phyloP scores from a whole-genome alignment of 441 rosid genomes.

The Pelargonium australe region DNA sequence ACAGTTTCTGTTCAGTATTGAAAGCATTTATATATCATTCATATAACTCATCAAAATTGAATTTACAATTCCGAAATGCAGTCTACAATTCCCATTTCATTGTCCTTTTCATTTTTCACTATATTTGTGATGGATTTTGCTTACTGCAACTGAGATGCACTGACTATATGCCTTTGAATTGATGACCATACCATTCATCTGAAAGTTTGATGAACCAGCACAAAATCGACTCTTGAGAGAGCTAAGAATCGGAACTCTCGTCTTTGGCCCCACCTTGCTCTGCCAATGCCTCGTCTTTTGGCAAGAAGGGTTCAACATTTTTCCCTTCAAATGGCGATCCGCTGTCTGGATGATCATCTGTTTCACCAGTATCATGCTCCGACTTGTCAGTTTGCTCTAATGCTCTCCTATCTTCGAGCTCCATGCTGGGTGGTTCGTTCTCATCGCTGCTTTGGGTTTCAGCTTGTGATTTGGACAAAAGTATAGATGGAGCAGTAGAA shows the following conservation, averaged over 20 bases:
- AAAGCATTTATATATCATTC: no score
- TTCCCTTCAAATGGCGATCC: conserved; percentile 36
- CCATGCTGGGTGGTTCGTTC: conserved; percentile 21
- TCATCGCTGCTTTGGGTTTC: conserved; percentile 21
- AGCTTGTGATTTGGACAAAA: conserved; percentile 28
- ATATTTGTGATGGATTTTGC: no score
- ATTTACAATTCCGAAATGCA: no score
- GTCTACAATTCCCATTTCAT: no score
- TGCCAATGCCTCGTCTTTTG: background rate
- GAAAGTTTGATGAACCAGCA: background rate
- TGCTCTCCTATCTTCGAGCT: conserved; percentile 26
- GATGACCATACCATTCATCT: no score
- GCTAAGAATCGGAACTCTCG: background rate
- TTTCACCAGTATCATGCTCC: conserved; percentile 25
- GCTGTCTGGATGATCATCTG: conserved; percentile 29
- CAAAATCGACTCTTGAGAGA: background rate
- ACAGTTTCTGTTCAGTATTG: no score
- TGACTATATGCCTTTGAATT: no score
- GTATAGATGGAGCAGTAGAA: conserved; percentile 33
- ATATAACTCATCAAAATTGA: no score
- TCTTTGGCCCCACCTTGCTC: background rate
- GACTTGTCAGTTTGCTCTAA: conserved; percentile 31
- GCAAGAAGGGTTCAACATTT: conserved; percentile 21
- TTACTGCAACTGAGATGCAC: no score
- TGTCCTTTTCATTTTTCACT: no score